A percentile compares a stretch with the other conserved stretches of the same genome.
phyloP scores from a whole-genome alignment of 495 filamentous ascomycete genomes.

The Hypoxylon lenormandii region DNA sequence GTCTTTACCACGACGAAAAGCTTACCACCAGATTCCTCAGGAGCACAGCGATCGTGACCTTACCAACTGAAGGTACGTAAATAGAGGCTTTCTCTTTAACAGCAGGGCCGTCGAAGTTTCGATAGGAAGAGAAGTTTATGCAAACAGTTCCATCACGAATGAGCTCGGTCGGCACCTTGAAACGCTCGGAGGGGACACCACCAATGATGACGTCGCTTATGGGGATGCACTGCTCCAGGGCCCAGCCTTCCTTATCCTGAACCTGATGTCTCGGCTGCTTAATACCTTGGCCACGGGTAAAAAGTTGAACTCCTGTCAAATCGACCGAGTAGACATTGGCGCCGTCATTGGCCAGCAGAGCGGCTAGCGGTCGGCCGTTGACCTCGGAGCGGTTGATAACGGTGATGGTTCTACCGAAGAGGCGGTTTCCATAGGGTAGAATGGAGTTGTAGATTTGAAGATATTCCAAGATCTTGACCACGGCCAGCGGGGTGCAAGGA shows the following conservation, averaged over 20 bases:
- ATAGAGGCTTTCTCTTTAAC: constrained; percentile 96
- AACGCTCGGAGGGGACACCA: constrained; percentile 86
- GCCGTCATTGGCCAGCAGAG: constrained; percentile 93
- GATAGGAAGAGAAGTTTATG: constrained; percentile 96
- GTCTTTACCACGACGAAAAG: constrained; percentile 20
- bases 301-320: constrained; percentile 89
- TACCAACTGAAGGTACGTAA: constrained; percentile 95
- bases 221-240: constrained; percentile 80
- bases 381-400: constrained; percentile 96
- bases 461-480: constrained; percentile 96
- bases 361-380: constrained; percentile 92
- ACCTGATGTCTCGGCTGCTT: constrained; percentile 85
- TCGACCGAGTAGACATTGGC: constrained; percentile 95
- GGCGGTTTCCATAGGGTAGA: constrained; percentile 88
- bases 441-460: constrained; percentile 97
- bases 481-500: constrained; percentile 93
- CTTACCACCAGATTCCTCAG: constrained; percentile 87
- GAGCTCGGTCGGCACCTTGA: constrained; percentile 85
- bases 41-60: constrained; percentile 94
- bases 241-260: constrained; percentile 77
- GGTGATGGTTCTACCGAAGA: constrained; percentile 91
- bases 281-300: constrained; percentile 86
- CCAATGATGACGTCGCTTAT: constrained; percentile 93
- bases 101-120: constrained; percentile 85
- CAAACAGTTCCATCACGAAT: constrained; percentile 90